A percentile compares a stretch with the other conserved stretches of the same genome.
phyloP scores from a whole-genome alignment of 2,329 filamentous ascomycete species.

The Allantophomopsis lycopodina region DNA sequence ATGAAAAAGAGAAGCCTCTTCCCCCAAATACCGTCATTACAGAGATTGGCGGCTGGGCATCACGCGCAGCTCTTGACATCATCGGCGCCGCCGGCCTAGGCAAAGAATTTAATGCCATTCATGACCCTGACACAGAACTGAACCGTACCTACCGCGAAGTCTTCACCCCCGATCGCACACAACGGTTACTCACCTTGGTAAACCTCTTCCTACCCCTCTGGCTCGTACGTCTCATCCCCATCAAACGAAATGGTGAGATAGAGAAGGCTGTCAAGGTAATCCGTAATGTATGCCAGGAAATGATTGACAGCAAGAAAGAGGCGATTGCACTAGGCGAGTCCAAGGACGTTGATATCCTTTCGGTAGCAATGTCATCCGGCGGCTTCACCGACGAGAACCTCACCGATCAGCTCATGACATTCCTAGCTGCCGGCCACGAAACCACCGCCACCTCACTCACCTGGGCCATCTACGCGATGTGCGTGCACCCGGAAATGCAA shows the following conservation, averaged over 20 bases:
- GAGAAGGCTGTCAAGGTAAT: slow-evolving; percentile 40
- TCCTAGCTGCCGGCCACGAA: slow-evolving; percentile 71
- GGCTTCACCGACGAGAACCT: slow-evolving; percentile 67
- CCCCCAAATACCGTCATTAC: slow-evolving; percentile 26
- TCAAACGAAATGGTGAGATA: slow-evolving; percentile 58
- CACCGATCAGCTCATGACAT: slow-evolving; percentile 85
- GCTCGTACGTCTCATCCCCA: slow-evolving; percentile 48
- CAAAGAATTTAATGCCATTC: slow-evolving; percentile 53
- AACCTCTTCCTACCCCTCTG: slow-evolving; percentile 47
- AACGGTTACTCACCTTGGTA: slow-evolving; percentile 42
- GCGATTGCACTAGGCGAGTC: slow-evolving; percentile 33
- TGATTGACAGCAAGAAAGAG: slow-evolving; percentile 59
- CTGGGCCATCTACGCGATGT: slow-evolving; percentile 64
- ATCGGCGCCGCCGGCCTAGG: slow-evolving; percentile 62
- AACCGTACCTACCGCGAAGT: slow-evolving; percentile 40
- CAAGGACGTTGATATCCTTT: slow-evolving; percentile 60
- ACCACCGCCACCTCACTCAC: slow-evolving; percentile 64
- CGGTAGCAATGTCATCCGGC: slow-evolving; percentile 64
- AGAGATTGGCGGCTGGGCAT: slow-evolving; percentile 48
- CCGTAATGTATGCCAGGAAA: slow-evolving; percentile 48
- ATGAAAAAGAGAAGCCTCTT: slow-evolving; percentile 14
- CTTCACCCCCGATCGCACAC: slow-evolving; percentile 36
- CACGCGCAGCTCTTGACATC: slow-evolving; percentile 59
- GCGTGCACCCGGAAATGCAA: slow-evolving; percentile 51
- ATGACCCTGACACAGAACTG: slow-evolving; percentile 44